A percentile compares a stretch with the other conserved stretches of the same genome.
phyloP scores from a whole-genome alignment of 257 asterid species.

The Solanum megistacrolobum region DNA sequence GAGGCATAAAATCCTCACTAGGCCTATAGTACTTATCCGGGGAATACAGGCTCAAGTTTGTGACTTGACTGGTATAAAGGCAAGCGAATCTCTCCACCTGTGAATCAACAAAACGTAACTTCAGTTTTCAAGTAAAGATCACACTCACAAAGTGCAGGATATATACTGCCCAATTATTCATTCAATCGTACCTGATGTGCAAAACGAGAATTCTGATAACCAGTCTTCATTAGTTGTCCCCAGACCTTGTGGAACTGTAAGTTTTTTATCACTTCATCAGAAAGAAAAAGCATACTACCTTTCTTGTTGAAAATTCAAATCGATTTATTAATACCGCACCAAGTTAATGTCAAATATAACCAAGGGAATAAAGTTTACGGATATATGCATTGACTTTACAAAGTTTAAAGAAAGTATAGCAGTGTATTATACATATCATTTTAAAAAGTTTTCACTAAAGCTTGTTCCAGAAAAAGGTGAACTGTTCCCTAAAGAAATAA shows the following conservation, averaged over 20 bases:
- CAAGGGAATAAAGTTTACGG: not conserved
- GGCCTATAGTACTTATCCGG: slow-evolving; percentile 93
- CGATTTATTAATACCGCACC: not conserved
- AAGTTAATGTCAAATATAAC: not conserved
- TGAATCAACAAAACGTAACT: not conserved
- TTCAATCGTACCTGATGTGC: slow-evolving; percentile 75
- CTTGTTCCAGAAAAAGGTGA: not conserved
- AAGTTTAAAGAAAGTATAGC: not conserved
- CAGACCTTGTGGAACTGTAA: slow-evolving; percentile 89
- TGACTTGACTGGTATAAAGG: slow-evolving; percentile 82
- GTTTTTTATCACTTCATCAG: not conserved
- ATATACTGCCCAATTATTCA: not conserved
- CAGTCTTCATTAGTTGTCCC: slow-evolving; percentile 99
- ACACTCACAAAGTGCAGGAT: not conserved
- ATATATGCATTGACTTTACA: not conserved
- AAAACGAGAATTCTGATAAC: slow-evolving; percentile 92
- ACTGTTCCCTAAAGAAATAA: not conserved
- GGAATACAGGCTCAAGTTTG: slow-evolving; percentile 74
- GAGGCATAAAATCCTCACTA: slow-evolving; percentile 96
- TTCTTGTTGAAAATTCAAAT: not conserved
- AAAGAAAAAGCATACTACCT: not conserved
- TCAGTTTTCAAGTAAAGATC: not conserved
- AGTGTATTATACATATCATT: not conserved
- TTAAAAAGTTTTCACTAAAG: not conserved
- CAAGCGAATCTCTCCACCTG: slow-evolving; percentile 99